phyloP scores from a whole-genome alignment of 176 grass and related monocot species.

The Aegilops sharonensis region DNA sequence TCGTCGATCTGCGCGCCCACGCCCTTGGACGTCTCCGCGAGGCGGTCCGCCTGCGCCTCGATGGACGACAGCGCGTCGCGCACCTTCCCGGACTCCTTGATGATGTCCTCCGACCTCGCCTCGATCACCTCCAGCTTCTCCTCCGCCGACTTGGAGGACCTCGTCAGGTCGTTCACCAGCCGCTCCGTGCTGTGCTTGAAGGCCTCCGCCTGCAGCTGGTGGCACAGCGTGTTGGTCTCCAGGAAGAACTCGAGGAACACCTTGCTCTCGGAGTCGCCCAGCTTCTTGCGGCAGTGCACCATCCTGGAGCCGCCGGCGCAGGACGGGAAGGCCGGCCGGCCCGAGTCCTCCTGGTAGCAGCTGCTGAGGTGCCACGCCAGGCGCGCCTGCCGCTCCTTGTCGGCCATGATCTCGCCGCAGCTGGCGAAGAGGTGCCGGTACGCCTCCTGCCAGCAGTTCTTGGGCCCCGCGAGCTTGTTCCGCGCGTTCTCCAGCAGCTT shows the following conservation, averaged over 20 bases:
- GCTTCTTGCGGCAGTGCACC: slow-evolving; percentile 59
- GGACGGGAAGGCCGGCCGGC: slow-evolving; percentile 45
- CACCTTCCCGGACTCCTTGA: slow-evolving; percentile 47
- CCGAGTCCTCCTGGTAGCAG: slow-evolving; percentile 89
- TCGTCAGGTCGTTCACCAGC: slow-evolving; percentile 69
- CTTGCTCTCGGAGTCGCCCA: slow-evolving; percentile 59
- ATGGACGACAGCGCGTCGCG: slow-evolving; percentile 58
- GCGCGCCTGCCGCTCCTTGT: slow-evolving; percentile 76
- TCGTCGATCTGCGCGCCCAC: slow-evolving; percentile 43
- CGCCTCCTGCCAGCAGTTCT: slow-evolving; percentile 79
- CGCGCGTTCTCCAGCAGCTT: slow-evolving; percentile 79
- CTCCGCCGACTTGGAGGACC: slow-evolving; percentile 56
- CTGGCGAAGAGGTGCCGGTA: slow-evolving; percentile 69
- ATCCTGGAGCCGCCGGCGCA: slow-evolving; percentile 47
- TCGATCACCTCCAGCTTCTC: slow-evolving; percentile 75
- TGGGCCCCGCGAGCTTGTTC: slow-evolving; percentile 49
- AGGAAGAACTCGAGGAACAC: slow-evolving; percentile 90
- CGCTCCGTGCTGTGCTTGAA: slow-evolving; percentile 77
- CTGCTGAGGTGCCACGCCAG: slow-evolving; percentile 83
- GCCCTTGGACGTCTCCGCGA: slow-evolving; percentile 35
- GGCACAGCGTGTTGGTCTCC: slow-evolving; percentile 82
- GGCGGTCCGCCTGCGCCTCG: slow-evolving; percentile 30
- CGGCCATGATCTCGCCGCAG: slow-evolving; percentile 75
- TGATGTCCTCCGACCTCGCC: slow-evolving; percentile 52
- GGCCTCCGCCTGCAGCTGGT: slow-evolving; percentile 91